These are phyloP conservation scores for Barnettozyma vustinii DNA, from an alignment of 805 yeast species.

Conservation along the genomic window DNA sequence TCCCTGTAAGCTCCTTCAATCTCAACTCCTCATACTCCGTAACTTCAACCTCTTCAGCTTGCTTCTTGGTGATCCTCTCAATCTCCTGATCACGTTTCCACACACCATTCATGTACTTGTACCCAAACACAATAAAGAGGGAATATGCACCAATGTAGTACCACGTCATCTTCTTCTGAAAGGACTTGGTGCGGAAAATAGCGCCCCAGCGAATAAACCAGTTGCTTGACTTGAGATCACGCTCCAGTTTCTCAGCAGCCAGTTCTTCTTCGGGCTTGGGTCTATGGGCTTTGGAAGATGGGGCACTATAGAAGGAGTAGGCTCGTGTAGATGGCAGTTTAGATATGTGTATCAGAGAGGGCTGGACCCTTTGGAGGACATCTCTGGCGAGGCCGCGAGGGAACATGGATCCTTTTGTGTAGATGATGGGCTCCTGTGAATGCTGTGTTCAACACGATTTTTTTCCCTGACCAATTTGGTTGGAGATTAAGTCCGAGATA, in stretches of 20 bases:
- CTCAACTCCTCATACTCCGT: conserved; percentile 63
- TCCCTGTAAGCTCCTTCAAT: conserved; percentile 54
- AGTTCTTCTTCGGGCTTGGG: conserved; percentile 29
- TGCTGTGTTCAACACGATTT: not conserved
- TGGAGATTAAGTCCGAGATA: not conserved
- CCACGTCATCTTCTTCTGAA: conserved; percentile 58
- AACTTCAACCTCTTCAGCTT: conserved; percentile 23
- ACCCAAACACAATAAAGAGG: conserved; percentile 51
- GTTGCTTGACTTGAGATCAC: conserved; percentile 29
- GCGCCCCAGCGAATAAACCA: conserved; percentile 48
- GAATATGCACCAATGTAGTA: conserved; percentile 57
- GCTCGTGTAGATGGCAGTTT: not conserved
- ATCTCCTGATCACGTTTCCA: conserved; percentile 61
- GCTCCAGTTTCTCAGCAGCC: conserved; percentile 29
- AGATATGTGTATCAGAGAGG: not conserved
- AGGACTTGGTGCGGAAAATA: conserved; percentile 45
- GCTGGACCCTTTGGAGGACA: not conserved
- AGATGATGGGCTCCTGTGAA: not conserved
- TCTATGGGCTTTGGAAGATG: conserved; percentile 15
- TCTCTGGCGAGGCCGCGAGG: not conserved
- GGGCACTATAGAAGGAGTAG: conserved; percentile 19
- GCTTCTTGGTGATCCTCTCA: conserved; percentile 35
- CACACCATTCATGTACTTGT: conserved; percentile 60
- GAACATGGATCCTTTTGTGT: not conserved
- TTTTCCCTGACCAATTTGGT: not conserved